Conservation (phyloP, 257 asterid species). For the Dorcoceras hygrometricum region DNA sequence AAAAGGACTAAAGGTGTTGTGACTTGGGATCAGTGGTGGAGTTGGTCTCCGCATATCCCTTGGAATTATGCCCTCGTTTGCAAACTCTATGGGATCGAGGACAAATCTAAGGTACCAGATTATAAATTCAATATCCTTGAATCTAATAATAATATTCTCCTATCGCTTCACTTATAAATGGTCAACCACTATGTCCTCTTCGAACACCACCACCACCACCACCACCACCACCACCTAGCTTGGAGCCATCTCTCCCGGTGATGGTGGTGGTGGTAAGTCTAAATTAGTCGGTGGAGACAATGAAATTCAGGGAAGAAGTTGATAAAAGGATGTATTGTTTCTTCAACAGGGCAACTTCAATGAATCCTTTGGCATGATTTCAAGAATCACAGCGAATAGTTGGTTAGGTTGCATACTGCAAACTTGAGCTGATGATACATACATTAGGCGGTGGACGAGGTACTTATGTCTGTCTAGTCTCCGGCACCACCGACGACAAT, state of each 20-base stretch:
- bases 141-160: neutral
- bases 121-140: neutral
- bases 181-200: neutral
- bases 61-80: slow-evolving; percentile 39
- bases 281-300: neutral
- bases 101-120: slow-evolving; percentile 26
- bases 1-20: slow-evolving; percentile 27
- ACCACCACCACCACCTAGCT: neutral
- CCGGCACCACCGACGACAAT: neutral
- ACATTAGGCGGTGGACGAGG: too few species aligned
- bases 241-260: slow-evolving; percentile 7
- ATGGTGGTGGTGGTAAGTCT: neutral
- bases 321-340: slow-evolving; percentile 4
- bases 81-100: slow-evolving; percentile 21
- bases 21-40: slow-evolving; percentile 26
- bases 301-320: neutral
- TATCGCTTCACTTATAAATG: slow-evolving; percentile 12
- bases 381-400: neutral
- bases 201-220: slow-evolving; percentile 15
- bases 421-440: neutral
- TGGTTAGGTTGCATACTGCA: neutral
- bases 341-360: slow-evolving; percentile 46
- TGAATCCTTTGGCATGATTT: slow-evolving; percentile 46
- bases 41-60: slow-evolving; percentile 51
- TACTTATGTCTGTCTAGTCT: neutral